phyloP scores from a whole-genome alignment of 23 red algal species.

The Gracilariopsis chorda region DNA sequence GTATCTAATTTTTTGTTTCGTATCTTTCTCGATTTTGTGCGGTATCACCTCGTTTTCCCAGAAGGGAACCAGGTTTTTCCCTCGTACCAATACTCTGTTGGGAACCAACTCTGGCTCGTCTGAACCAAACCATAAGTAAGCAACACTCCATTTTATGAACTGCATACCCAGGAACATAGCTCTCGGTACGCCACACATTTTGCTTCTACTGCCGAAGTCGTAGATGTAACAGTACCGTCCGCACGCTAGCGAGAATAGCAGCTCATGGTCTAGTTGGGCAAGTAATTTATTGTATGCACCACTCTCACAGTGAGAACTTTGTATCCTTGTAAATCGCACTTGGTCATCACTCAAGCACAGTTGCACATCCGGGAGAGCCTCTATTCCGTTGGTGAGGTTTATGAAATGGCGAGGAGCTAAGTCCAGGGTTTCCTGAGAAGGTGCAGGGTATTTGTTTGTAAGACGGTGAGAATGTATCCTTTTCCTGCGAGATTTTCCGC shows the following conservation, averaged over 20 bases:
- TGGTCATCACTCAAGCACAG: background rate
- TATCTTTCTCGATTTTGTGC: conserved; percentile 48
- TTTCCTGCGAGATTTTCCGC: background rate
- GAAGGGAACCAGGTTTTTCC: conserved; percentile 49
- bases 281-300: conserved; percentile 35
- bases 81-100: conserved; percentile 32
- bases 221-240: conserved; percentile 56
- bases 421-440: background rate
- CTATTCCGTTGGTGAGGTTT: conserved; percentile 50
- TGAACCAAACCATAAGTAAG: conserved; percentile 56
- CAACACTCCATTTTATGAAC: conserved; percentile 49
- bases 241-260: conserved; percentile 40
- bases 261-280: conserved; percentile 18
- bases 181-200: conserved; percentile 24
- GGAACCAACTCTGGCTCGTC: conserved; percentile 22
- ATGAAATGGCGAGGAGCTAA: conserved; percentile 37
- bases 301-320: conserved; percentile 23
- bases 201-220: conserved; percentile 49
- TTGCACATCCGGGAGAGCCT: conserved; percentile 9
- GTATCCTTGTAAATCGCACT: conserved; percentile 46
- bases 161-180: conserved; percentile 44
- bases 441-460: background rate
- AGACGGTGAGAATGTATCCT: background rate
- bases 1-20: conserved; percentile 55
- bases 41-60: conserved; percentile 45